Conservation (phyloP, 2,329 filamentous ascomycete species). For the Fusarium tanahbumbuense region DNA sequence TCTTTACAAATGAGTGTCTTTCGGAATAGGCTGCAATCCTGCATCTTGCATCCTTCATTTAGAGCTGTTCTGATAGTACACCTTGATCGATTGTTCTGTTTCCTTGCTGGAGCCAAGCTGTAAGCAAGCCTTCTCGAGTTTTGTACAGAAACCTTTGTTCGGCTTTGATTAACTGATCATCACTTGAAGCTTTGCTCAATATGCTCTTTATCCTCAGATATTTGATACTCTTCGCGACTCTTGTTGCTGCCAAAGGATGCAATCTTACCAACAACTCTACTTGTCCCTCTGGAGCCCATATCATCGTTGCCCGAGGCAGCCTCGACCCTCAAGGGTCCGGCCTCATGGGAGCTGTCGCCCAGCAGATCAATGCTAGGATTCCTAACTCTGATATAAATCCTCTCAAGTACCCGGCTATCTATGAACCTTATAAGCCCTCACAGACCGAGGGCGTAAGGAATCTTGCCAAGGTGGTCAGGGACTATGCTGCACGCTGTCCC, state of each 20-base stretch:
- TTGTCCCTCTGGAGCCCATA: constrained; percentile 34
- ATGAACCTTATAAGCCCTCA: constrained; percentile 31
- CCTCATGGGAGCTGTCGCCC: constrained; percentile 39
- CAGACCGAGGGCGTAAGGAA: constrained; percentile 33
- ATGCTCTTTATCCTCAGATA: constrained; percentile 20
- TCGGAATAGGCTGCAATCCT: too few relatives aligned
- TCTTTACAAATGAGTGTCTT: too few relatives aligned
- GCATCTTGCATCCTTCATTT: too few relatives aligned
- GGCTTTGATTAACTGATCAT: too few relatives aligned
- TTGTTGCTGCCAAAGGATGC: not conserved
- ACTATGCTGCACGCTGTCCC: constrained; percentile 30
- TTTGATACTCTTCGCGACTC: not conserved
- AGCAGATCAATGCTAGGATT: constrained; percentile 20
- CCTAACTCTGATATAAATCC: constrained; percentile 15
- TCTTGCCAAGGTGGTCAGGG: constrained; percentile 14
- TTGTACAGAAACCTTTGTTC: not conserved
- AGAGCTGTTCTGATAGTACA: not conserved
- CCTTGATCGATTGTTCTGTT: not conserved
- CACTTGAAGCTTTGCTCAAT: too few relatives aligned
- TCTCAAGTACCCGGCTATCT: constrained; percentile 35
- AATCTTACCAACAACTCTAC: not conserved
- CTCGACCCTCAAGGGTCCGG: constrained; percentile 35
- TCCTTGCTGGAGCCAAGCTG: too few relatives aligned
- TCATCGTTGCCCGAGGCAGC: constrained; percentile 40
- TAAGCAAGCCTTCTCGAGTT: not conserved